Evolutionary conservation across 345 rosid genomes (phyloP).

Genomic region (Lepidium africanum): DNA sequence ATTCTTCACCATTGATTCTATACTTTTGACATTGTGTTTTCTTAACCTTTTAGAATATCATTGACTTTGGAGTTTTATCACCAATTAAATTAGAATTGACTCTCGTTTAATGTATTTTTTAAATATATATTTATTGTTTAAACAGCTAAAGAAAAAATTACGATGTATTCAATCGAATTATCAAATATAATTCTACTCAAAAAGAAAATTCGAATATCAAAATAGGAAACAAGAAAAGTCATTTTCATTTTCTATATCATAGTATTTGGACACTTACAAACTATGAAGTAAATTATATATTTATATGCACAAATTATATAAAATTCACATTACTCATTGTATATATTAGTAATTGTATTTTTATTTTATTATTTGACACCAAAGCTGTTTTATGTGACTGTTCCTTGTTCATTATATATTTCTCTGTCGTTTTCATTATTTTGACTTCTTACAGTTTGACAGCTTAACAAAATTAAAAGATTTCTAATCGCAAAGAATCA

Average conservation of each 20-base stretch:
- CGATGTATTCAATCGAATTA: background rate
- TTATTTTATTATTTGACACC: conserved; percentile 1
- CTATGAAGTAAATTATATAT: background rate
- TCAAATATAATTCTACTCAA: background rate
- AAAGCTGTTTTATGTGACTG: conserved; percentile 1
- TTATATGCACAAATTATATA: too few species aligned
- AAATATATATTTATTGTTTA: background rate
- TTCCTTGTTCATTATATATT: background rate
- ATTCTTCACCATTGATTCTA: background rate
- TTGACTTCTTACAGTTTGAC: background rate
- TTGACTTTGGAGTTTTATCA: conserved; percentile 12
- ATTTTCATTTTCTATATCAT: conserved; percentile 3
- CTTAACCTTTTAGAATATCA: background rate
- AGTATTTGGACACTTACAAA: background rate
- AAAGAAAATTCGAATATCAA: background rate
- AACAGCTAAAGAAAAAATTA: background rate
- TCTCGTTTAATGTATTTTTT: background rate
- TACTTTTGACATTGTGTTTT: conserved; percentile 10
- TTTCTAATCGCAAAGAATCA: background rate
- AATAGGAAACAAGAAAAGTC: background rate
- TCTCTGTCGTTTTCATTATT: conserved; percentile 16
- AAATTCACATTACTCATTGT: too few species aligned
- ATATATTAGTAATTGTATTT: background rate
- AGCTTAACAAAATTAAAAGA: background rate
- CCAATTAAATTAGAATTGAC: conserved; percentile 15